Evolutionary conservation across 2,329 filamentous ascomycete species (phyloP), one percentile per base, ranked within the genome.

Genomic region (Aspergillus fischeri): DNA sequence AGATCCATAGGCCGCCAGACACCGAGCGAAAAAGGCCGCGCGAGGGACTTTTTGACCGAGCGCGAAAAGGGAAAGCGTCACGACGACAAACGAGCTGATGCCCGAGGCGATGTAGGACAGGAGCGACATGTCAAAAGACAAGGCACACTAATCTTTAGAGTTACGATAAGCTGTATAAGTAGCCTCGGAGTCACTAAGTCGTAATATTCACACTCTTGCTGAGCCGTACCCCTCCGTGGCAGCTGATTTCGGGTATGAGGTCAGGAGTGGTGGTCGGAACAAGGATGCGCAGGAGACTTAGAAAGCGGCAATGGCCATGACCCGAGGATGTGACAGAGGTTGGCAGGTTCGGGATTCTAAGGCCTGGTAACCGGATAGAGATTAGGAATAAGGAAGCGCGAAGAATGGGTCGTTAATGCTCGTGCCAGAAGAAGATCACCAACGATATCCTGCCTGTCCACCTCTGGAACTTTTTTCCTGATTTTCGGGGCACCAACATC

Each of bases 71-170:
- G 73, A 81, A 54, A 81, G 63, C 54, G 87, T 67, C 51, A 91
- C 75, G 41, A 81, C 80, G 60, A 88, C 77, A 72, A 90, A 91
- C 50, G 82, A 80, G 64, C 85, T 85, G 63, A 91, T 79, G 52
- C 81, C 79, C 61, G 85, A 83, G 47, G 84, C 66, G 65, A 83
- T 75, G 64, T 81, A 73, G 58, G 86, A 86, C 60, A 88, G 72
- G 73, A 85, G 76, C 77, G 86, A 89, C 80, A 90, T 81, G 74
- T 73, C 60, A 25, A 21, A 25, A 25, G 17, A 60, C 58, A 51
- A 54, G 69, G 56, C 7, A 27, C 1, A 47, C 24, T 5, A 25
- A 14, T 24, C 44, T 10, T 14, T 27, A 14, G 21, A 5, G 20
- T 3, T 45, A 11, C 17, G 10, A 2, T 2, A 62, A 74, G 53